Evolutionary conservation across 148 eudicot species (phyloP), one percentile per base, ranked within the genome.

Genomic region (Vaccinium darrowii): DNA sequence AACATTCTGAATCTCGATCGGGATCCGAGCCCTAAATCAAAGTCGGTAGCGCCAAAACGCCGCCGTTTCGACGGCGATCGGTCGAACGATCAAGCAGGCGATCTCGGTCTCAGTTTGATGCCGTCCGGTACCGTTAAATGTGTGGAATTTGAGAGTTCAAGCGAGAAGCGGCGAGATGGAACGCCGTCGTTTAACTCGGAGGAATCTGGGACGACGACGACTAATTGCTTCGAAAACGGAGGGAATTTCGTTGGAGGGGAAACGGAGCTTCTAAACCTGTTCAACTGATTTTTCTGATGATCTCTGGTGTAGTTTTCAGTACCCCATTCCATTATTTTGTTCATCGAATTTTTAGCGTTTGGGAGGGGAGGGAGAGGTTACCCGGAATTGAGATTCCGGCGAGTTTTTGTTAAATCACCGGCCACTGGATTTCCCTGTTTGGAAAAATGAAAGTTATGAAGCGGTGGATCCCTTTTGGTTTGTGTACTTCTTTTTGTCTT

Each of bases 161-260:
- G 50, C 5, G 75, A 85, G 63, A 84, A 91, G 53, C 86, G 80
- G 80, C 94, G 94, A 10, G 87, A 84, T 0, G 93, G 86, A 21
- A 89, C 93, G 51, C 95, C 96, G 75, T 94, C 98, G 63, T 76
- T 87, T 85, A 90, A 87, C 65, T 94, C 98, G 0, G 96, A 94
- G 16, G 96, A 92, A 21, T 94, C 96, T 0, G 94, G 82, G 25
- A 92, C 95, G 7, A 94, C 94, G 25, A 92, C 95, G 5, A 94
- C 93, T 0, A 89, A 88, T 4, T 91, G 98, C 65, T 87, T 90
- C 6, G 92, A 90, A 12, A 88, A 89, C 30, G 19, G 53, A 4
- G 88, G 87, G 16, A 16, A 73, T 12, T 69, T 71, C 25, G 11
- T 4, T 50, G 73, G 81, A 65, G 67, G 76, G 36, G 89, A 85